Base-by-base conservation (phyloP, 495 filamentous ascomycete genomes). In the Penicillium silybi region DNA sequence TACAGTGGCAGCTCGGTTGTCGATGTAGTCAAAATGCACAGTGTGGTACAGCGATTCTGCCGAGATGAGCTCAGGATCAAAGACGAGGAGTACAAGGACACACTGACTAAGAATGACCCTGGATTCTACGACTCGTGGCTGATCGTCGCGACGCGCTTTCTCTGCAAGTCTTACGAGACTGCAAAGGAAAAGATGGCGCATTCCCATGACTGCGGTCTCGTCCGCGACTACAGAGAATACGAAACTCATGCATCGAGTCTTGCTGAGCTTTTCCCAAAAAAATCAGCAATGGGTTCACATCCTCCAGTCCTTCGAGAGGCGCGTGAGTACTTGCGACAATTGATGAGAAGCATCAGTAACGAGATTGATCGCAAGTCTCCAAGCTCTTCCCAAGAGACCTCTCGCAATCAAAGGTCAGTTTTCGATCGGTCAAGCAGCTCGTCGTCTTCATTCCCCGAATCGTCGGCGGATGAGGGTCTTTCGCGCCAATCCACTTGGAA, bases 1-100 rank as follows among this genome's bases (percentile, higher is more conserved):
- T 77, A 77, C 39, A 66, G 72, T 1, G 80, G 79, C 19, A 74
- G 77, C 34, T 62, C 58, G 9, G 53, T 56, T 1, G 78, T 89
- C 18, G 88, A 91, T 46, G 77, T 90, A 29, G 75, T 92, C 27
- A 83, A 85, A 27, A 76, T 92, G 38, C 88, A 91, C 62, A 85
- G 80, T 27, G 87, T 92, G 1, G 86, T 91, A 6, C 89, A 92
- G 60, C 85, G 81, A 0, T 90, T 91, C 47, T 89, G 88, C 52
- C 80, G 86, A 16, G 86, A 89, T 57, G 77, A 80, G 19, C 68
- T 93, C 4, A 76, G 77, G 18, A 77, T 80, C 46, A 70, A 62
- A 54, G 75, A 82, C 32, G 72, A 75, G 9, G 73, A 85, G 19
- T 66, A 79, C 6, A 70, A 61, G 49, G 65, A 65, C 41, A 23